Evolutionary conservation across 768 basidiomycete species (phyloP).

Genomic region (Tricholomella constricta): DNA sequence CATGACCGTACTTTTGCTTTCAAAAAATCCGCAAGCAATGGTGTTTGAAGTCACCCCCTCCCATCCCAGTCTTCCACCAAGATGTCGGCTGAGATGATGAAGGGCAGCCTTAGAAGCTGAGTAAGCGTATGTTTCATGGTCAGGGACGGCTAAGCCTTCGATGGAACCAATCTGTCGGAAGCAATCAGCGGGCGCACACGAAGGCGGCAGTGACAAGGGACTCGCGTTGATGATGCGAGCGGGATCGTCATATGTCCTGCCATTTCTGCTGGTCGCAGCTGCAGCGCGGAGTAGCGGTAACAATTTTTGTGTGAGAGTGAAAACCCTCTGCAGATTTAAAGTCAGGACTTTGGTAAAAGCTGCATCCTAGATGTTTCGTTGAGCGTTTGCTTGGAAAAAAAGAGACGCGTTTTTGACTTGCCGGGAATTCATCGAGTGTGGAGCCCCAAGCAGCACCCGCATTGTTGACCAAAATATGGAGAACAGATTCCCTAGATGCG

Average conservation of each 20-base stretch:
- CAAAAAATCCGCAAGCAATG: constrained; percentile 57
- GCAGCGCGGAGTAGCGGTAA: constrained; percentile 56
- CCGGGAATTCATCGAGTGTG: constrained; percentile 44
- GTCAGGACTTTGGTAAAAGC: constrained; percentile 64
- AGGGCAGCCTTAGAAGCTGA: constrained; percentile 64
- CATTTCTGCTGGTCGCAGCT: constrained; percentile 39
- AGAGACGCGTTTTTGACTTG: constrained; percentile 29
- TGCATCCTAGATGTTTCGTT: constrained; percentile 39
- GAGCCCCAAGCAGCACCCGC: constrained; percentile 62
- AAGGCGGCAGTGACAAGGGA: neutral
- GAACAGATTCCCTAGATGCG: constrained; percentile 47
- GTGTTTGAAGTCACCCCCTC: constrained; percentile 65
- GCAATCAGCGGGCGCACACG: neutral
- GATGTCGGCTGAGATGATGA: constrained; percentile 59
- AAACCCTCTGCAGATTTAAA: constrained; percentile 64
- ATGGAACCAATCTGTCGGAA: constrained; percentile 58
- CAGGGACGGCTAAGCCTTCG: constrained; percentile 54
- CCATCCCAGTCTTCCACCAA: constrained; percentile 56
- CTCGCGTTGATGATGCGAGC: constrained; percentile 60
- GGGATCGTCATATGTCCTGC: constrained; percentile 43
- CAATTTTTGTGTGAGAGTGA: constrained; percentile 62
- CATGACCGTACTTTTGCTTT: constrained; percentile 39
- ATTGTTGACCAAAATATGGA: constrained; percentile 67
- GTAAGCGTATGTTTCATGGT: constrained; percentile 66
- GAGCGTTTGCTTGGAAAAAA: neutral